These are phyloP conservation scores for Hypoxylon sp. DNA, from an alignment of 2,329 filamentous ascomycete genomes.

Conservation along the genomic window DNA sequence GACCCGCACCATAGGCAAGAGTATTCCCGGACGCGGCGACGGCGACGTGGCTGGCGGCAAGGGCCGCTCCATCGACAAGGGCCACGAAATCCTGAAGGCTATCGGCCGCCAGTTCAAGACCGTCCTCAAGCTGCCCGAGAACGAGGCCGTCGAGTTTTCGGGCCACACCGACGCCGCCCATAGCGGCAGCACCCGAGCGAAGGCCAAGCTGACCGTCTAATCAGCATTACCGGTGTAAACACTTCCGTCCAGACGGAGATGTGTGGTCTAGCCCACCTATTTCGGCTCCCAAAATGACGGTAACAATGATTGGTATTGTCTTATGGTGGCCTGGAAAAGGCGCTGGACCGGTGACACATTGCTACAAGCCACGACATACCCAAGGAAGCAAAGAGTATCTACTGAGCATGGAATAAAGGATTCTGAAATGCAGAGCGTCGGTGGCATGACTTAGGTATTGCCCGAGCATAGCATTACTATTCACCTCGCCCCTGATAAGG, in stretches of 20 bases:
- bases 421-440: constrained; percentile 1
- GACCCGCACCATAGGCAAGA: constrained; percentile 93
- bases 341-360: background rate
- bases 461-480: constrained; percentile 11
- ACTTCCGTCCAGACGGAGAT: background rate
- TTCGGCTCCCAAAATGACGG: no score
- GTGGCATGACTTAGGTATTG: background rate
- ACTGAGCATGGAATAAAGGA: constrained; percentile 2
- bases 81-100: constrained; percentile 80
- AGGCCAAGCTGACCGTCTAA: constrained; percentile 91
- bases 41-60: constrained; percentile 78
- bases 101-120: constrained; percentile 95
- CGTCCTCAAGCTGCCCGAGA: constrained; percentile 78
- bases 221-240: background rate
- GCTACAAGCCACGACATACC: background rate
- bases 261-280: background rate
- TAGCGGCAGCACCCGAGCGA: constrained; percentile 91
- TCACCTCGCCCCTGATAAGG: background rate
- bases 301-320: constrained; percentile 5
- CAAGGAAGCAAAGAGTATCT: constrained; percentile 3
- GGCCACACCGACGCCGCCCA: constrained; percentile 95
- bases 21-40: constrained; percentile 77
- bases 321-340: background rate
- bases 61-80: constrained; percentile 80
- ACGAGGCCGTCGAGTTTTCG: constrained; percentile 89